A percentile compares a stretch with the other conserved stretches of the same genome.
These are phyloP conservation scores for Talinum fruticosum DNA, from an alignment of 148 eudicot genomes.

Conservation along the genomic window DNA sequence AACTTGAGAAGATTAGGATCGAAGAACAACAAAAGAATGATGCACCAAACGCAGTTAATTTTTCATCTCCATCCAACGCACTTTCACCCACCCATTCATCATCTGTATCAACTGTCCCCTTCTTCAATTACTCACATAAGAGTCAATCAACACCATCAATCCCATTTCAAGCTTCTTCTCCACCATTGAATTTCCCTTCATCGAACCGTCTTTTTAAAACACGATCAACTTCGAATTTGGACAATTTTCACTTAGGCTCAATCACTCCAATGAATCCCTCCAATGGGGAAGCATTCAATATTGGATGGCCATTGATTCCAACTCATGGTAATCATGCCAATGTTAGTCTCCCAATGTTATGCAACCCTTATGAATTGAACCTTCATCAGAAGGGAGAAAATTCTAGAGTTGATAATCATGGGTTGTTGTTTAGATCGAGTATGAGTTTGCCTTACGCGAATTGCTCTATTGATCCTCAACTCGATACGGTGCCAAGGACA, in stretches of 20 bases:
- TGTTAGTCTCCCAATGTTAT: slow-evolving; percentile 34
- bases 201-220: slow-evolving; percentile 26
- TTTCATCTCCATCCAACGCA: slow-evolving; percentile 24
- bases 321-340: slow-evolving; percentile 22
- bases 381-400: slow-evolving; percentile 32
- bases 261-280: slow-evolving; percentile 21
- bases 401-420: slow-evolving; percentile 33
- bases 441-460: slow-evolving; percentile 36
- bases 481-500: slow-evolving; percentile 35
- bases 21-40: slow-evolving; percentile 59
- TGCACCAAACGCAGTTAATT: slow-evolving; percentile 9
- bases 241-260: slow-evolving; percentile 20
- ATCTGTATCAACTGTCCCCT: slow-evolving; percentile 20
- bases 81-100: slow-evolving; percentile 33
- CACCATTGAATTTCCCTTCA: slow-evolving; percentile 25
- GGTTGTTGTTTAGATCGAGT: slow-evolving; percentile 17
- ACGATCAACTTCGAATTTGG: slow-evolving; percentile 29
- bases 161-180: slow-evolving; percentile 30
- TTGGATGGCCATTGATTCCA: slow-evolving; percentile 29
- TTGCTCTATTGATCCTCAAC: slow-evolving; percentile 30
- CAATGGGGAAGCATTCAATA: slow-evolving; percentile 22
- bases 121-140: slow-evolving; percentile 34
- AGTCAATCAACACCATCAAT: slow-evolving; percentile 24
- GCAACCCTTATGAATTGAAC: slow-evolving; percentile 43
- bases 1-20: slow-evolving; percentile 74